These are phyloP conservation scores for Rheum nobile DNA, from an alignment of 148 eudicot genomes.

Conservation along the genomic window DNA sequence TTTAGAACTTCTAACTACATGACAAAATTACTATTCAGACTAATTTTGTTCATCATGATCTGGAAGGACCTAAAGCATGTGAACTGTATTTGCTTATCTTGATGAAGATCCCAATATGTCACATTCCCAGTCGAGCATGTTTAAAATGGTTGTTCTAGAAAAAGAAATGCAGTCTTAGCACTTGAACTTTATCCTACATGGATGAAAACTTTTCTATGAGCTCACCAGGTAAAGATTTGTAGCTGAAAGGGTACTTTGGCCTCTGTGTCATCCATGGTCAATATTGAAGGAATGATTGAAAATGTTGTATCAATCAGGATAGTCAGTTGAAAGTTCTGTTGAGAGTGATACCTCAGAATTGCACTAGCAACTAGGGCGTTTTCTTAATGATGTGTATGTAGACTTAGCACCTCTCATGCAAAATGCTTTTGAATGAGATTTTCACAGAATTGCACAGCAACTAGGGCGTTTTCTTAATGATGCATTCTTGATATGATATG, in stretches of 20 bases:
- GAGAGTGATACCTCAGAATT: background rate
- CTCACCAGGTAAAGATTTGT: background rate
- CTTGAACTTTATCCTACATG: background rate
- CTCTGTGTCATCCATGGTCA: background rate
- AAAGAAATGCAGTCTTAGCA: background rate
- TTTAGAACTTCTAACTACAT: background rate
- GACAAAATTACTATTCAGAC: background rate
- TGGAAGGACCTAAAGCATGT: background rate
- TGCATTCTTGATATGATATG: conserved; percentile 1
- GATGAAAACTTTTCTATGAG: background rate
- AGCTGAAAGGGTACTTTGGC: background rate
- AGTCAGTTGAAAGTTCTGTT: background rate
- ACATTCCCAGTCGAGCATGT: background rate
- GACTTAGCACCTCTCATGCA: background rate
- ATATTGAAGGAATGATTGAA: background rate
- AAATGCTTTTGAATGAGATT: background rate
- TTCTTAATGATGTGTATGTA: background rate
- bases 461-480: background rate
- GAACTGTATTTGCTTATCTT: background rate
- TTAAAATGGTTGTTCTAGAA: background rate
- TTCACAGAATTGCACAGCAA: too few relatives aligned
- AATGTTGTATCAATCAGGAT: background rate
- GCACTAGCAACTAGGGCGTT: background rate
- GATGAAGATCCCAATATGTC: background rate
- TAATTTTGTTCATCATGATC: background rate